Evolutionary conservation across 805 yeast genomes (phyloP), one percentile per base, ranked within the genome.

Genomic region (Barnettozyma wickerhamii): DNA sequence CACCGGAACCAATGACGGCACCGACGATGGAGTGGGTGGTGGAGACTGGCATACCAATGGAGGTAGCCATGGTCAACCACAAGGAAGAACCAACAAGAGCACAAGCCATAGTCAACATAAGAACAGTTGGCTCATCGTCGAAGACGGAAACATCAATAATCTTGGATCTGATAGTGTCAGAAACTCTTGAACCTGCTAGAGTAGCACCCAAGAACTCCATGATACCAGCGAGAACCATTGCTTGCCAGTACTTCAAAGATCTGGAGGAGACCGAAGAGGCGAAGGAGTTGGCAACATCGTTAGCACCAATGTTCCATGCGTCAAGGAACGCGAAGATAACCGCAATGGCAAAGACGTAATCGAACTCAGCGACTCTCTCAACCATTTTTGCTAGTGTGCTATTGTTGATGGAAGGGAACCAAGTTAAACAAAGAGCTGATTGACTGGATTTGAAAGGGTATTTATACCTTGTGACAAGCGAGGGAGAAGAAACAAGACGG

Each of bases 1-100:
- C 73, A 46, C 86, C 82, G 7, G 84, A 73, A 49, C 91, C 91
- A 44, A 82, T 79, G 30, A 80, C 71, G 31, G 78, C 89, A 53
- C 90, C 90, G 37, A 83, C 82, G 48, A 84, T 81, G 9, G 88
- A 79, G 55, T 84, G 90, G 10, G 91, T 83, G 14, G 90, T 81
- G 15, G 90, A 83, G 32, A 82, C 89, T n/a, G 90, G 90, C 74
- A 79, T 72, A 47, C 86, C 85, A 24, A 81, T 62, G 3, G 58
- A 46, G 13, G 90, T 84, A 30, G 90, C 90, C 44, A 79, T 40
- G 5, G 82, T 64, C 40, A 83, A 68, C 90, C 90, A 83, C 21
- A 68, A 33, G 2, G 90, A 79, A 5, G 88, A 79, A 33, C 90
- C 91, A 41, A 81, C 75, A 40, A 81, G 64, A 23, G 91, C 90